phyloP scores from a whole-genome alignment of 345 rosid genomes.

The Psidium friedrichsthalianum region DNA sequence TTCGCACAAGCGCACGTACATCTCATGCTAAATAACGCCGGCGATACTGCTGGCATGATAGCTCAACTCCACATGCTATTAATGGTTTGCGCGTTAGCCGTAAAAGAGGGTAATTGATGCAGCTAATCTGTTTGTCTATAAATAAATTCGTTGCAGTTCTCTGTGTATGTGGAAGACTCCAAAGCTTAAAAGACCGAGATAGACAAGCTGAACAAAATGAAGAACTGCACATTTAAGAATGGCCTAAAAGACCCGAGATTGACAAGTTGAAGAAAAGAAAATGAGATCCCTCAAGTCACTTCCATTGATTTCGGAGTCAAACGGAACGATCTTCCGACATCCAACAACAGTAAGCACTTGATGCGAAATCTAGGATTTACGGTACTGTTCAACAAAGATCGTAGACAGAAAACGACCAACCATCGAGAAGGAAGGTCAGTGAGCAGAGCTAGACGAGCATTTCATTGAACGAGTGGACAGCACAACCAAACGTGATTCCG shows the following conservation, averaged over 20 bases:
- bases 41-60: too few species aligned
- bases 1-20: too few species aligned
- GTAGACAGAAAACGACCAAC: not conserved
- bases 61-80: not conserved
- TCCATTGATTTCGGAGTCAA: not conserved
- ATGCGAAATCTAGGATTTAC: not conserved
- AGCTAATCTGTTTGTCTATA: not conserved
- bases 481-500: not conserved
- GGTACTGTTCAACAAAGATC: not conserved
- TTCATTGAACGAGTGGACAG: constrained; percentile 22
- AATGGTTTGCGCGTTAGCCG: not conserved
- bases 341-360: not conserved
- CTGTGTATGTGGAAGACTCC: not conserved
- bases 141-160: not conserved
- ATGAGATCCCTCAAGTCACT: not conserved
- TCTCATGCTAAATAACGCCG: too few species aligned
- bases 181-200: not conserved
- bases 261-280: too few species aligned
- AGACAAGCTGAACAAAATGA: not conserved
- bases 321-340: not conserved
- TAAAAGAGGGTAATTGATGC: not conserved
- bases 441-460: not conserved
- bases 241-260: not conserved
- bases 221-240: not conserved
- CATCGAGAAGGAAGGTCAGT: too few species aligned